Percentiles rank a stretch among this genome's conserved stretches.
phyloP scores from a whole-genome alignment of 2,329 filamentous ascomycete species.

The Aspergillus candidus region DNA sequence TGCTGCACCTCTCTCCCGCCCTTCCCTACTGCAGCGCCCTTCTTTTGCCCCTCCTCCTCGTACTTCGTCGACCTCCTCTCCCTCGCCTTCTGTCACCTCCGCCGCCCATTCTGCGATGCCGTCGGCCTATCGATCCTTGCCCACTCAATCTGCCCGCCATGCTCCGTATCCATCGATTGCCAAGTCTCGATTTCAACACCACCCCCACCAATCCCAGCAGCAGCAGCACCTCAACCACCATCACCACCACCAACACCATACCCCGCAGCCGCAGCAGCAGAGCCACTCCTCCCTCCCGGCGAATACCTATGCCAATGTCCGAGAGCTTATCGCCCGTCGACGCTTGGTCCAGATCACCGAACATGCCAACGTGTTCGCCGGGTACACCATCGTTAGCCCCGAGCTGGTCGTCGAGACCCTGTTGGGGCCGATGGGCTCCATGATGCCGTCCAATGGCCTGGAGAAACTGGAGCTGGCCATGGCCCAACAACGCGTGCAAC shows the following conservation, averaged over 20 bases:
- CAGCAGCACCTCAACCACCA: conserved; percentile 10
- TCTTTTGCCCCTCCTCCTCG: conserved; percentile 30
- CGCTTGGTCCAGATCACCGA: conserved; percentile 40
- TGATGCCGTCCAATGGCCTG: conserved; percentile 36
- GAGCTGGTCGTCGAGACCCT: conserved; percentile 40
- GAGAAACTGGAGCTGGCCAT: conserved; percentile 41
- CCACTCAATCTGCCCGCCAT: conserved; percentile 33
- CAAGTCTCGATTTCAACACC: conserved; percentile 29
- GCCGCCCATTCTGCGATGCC: conserved; percentile 37
- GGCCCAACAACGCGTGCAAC: conserved; percentile 39
- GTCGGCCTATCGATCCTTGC: conserved; percentile 38
- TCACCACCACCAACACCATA: conserved; percentile 4
- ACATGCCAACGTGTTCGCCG: conserved; percentile 41
- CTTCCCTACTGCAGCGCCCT: conserved; percentile 28
- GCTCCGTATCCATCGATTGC: conserved; percentile 32
- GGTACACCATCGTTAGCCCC: conserved; percentile 39
- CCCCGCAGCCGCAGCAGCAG: conserved; percentile 14
- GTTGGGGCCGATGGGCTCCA: conserved; percentile 37
- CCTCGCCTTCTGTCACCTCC: conserved; percentile 25
- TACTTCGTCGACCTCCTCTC: conserved; percentile 19
- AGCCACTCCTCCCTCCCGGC: conserved; percentile 25
- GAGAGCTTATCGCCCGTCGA: conserved; percentile 37
- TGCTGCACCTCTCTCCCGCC: conserved; percentile 21
- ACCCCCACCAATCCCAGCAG: conserved; percentile 14
- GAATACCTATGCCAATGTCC: conserved; percentile 38